phyloP scores from a whole-genome alignment of 768 basidiomycete species.

The Tricholoma saponaceum region DNA sequence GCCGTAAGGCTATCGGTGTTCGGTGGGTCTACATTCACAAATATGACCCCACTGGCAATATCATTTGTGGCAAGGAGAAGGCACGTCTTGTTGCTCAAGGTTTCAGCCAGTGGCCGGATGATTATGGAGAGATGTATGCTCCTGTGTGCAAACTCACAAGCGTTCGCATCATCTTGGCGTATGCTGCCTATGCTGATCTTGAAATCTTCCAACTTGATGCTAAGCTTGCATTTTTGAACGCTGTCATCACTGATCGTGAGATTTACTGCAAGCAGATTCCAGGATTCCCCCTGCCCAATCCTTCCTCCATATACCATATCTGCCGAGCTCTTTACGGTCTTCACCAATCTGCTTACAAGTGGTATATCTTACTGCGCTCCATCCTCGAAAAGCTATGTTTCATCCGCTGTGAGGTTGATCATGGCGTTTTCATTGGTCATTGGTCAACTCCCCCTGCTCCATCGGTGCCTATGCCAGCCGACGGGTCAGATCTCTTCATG shows the following conservation, averaged over 20 bases:
- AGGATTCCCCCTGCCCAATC: conserved; percentile 14
- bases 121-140: too few species aligned
- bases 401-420: conserved; percentile 20
- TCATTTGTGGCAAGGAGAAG: too few species aligned
- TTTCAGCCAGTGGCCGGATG: too few species aligned
- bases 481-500: conserved; percentile 11
- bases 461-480: conserved; percentile 11
- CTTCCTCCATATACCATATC: conserved; percentile 9
- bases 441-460: conserved; percentile 15
- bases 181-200: conserved; percentile 15
- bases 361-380: conserved; percentile 15
- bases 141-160: conserved; percentile 20
- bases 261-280: conserved; percentile 17
- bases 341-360: conserved; percentile 24
- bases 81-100: too few species aligned
- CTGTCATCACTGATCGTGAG: conserved; percentile 11
- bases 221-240: conserved; percentile 24
- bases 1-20: neutral
- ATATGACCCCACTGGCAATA: conserved; percentile 25
- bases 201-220: conserved; percentile 23
- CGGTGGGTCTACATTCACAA: conserved; percentile 37
- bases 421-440: conserved; percentile 18
- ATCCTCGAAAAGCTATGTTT: conserved; percentile 14
- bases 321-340: conserved; percentile 31
- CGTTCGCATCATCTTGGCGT: conserved; percentile 21